These are phyloP conservation scores for Moesziomyces aphidis DNA, from an alignment of 1,284 basidiomycete genomes.

Conservation along the genomic window DNA sequence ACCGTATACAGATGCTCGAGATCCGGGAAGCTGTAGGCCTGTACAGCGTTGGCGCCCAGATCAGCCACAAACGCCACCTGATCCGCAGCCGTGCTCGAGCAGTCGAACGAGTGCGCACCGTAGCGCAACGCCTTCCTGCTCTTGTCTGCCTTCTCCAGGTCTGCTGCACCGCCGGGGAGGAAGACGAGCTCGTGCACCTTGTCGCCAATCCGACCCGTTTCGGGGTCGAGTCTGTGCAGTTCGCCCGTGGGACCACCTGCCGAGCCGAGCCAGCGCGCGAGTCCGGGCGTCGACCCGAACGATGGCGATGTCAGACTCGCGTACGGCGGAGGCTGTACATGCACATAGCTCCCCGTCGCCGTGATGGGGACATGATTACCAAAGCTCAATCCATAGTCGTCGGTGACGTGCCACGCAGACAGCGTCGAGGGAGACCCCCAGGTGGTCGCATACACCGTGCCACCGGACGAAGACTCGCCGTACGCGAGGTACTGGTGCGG, in stretches of 20 bases:
- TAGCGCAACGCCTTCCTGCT: conserved; percentile 48
- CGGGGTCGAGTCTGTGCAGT: conserved; percentile 38
- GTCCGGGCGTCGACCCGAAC: conserved; percentile 35
- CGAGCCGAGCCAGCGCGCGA: conserved; percentile 35
- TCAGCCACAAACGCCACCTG: conserved; percentile 58
- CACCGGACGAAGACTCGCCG: conserved; percentile 8
- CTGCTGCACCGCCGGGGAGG: conserved; percentile 28
- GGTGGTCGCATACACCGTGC: conserved; percentile 59
- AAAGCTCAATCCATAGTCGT: conserved; percentile 1
- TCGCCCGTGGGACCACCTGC: conserved; percentile 65
- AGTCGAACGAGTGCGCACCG: conserved; percentile 58
- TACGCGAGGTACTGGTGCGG: conserved; percentile 58
- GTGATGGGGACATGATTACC: conserved; percentile 29
- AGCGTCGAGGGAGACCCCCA: conserved; percentile 46
- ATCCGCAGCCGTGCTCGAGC: conserved; percentile 3
- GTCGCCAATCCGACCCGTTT: conserved; percentile 41
- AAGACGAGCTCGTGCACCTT: conserved; percentile 53
- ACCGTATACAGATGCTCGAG: conserved; percentile 37
- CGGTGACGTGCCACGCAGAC: conserved; percentile 48
- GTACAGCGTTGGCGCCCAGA: conserved; percentile 58
- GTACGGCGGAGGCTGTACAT: conserved; percentile 49
- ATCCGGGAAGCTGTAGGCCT: conserved; percentile 38
- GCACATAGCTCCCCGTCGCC: conserved; percentile 61
- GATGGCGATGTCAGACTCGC: conserved; percentile 32
- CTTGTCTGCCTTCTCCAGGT: conserved; percentile 51